phyloP scores from a whole-genome alignment of 768 basidiomycete genomes.

The Scleroderma bovista region DNA sequence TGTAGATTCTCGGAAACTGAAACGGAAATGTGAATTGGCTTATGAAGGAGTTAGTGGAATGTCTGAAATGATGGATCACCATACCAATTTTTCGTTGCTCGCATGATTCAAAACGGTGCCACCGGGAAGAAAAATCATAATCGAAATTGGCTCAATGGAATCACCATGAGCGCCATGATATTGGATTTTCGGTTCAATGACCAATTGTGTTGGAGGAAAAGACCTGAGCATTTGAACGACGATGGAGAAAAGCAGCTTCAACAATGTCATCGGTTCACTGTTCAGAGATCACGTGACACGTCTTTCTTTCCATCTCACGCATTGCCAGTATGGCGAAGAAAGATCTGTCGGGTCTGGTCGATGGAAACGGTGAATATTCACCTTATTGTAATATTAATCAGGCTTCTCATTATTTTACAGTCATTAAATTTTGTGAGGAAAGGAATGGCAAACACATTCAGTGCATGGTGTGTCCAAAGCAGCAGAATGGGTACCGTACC shows the following conservation, averaged over 20 bases:
- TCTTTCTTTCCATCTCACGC: no score
- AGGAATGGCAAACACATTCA: not conserved
- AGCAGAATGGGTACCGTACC: not conserved
- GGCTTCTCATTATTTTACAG: not conserved
- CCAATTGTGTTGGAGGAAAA: no score
- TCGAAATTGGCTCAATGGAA: no score
- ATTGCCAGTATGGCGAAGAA: no score
- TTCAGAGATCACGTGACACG: not conserved
- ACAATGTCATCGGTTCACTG: no score
- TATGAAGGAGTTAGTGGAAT: not conserved
- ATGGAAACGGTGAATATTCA: not conserved
- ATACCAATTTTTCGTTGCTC: not conserved
- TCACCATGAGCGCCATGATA: no score
- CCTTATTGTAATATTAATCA: not conserved
- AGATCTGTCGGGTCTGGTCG: not conserved
- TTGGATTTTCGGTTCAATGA: no score
- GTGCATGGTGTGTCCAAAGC: not conserved
- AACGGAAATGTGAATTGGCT: not conserved
- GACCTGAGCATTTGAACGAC: not conserved
- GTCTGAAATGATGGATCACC: not conserved
- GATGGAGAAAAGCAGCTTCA: not conserved
- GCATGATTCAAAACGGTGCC: not conserved
- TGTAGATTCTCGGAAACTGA: not conserved
- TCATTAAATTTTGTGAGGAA: not conserved
- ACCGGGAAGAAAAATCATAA: not conserved